Evolutionary conservation across 495 filamentous ascomycete genomes (phyloP).

Genomic region (Amniculicola lignicola): DNA sequence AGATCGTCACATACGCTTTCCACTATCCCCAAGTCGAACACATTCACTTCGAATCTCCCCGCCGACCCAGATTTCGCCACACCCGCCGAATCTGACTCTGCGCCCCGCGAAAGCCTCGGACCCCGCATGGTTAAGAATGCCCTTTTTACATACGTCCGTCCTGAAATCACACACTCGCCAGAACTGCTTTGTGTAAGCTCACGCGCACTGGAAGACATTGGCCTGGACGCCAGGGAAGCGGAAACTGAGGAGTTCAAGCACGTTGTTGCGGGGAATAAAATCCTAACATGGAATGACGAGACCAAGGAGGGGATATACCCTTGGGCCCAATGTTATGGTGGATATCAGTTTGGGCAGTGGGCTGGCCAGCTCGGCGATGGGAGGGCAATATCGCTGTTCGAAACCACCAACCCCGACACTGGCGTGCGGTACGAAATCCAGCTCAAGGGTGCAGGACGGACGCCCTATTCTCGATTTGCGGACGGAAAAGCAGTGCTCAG

Average conservation of each 20-base stretch:
- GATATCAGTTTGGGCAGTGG: slow-evolving; percentile 74
- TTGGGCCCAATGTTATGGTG: slow-evolving; percentile 98
- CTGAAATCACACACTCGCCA: slow-evolving; percentile 63
- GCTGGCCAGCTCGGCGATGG: slow-evolving; percentile 95
- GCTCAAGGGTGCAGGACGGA: slow-evolving; percentile 88
- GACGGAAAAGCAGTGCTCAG: slow-evolving; percentile 92
- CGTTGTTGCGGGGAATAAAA: slow-evolving; percentile 74
- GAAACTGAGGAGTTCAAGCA: slow-evolving; percentile 70
- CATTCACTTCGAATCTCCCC: slow-evolving; percentile 72
- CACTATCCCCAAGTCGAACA: slow-evolving; percentile 80
- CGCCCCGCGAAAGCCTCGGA: slow-evolving; percentile 68
- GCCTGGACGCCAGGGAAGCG: slow-evolving; percentile 63
- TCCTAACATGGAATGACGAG: slow-evolving; percentile 52
- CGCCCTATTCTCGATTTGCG: slow-evolving; percentile 95
- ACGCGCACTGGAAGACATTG: slow-evolving; percentile 73
- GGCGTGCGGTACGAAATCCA: slow-evolving; percentile 79
- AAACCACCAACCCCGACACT: slow-evolving; percentile 74
- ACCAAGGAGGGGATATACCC: slow-evolving; percentile 71
- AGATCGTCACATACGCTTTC: slow-evolving; percentile 47
- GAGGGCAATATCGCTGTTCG: slow-evolving; percentile 89
- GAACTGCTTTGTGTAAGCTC: slow-evolving; percentile 78
- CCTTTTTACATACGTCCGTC: slow-evolving; percentile 85
- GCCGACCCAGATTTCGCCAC: slow-evolving; percentile 73
- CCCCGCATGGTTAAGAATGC: slow-evolving; percentile 84
- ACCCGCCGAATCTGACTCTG: slow-evolving; percentile 72